Evolutionary conservation across 2,329 filamentous ascomycete genomes (phyloP).

Genomic region (Talaromyces albobiverticillius): DNA sequence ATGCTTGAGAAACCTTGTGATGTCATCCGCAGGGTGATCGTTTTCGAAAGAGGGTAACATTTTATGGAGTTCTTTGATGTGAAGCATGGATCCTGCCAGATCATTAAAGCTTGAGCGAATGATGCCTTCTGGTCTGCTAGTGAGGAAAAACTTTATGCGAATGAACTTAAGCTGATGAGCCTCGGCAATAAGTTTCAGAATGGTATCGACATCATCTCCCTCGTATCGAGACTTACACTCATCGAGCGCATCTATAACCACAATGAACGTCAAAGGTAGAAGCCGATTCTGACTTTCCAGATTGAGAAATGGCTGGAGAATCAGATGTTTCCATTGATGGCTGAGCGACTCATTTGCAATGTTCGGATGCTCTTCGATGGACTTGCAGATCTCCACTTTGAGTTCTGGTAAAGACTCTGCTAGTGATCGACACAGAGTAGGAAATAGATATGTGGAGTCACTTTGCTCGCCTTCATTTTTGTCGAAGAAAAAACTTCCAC

Average conservation of each 20-base stretch:
- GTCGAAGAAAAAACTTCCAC: constrained; percentile 32
- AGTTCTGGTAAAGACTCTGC: constrained; percentile 10
- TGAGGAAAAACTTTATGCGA: background rate
- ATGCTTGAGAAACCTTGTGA: too few relatives aligned
- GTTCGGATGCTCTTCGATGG: background rate
- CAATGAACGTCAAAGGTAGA: background rate
- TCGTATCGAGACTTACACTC: background rate
- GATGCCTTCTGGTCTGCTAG: background rate
- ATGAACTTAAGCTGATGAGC: background rate
- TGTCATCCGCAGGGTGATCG: too few relatives aligned
- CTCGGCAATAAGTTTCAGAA: background rate
- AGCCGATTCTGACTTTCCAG: background rate
- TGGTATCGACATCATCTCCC: background rate
- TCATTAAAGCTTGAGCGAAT: background rate
- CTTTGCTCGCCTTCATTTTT: constrained; percentile 18
- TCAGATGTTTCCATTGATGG: background rate
- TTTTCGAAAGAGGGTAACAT: too few relatives aligned
- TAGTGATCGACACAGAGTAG: constrained; percentile 22
- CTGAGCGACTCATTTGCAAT: background rate
- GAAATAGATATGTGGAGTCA: constrained; percentile 22
- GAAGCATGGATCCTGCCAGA: too few relatives aligned
- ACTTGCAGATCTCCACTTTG: constrained; percentile 12
- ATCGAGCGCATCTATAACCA: background rate
- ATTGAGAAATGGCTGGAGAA: background rate
- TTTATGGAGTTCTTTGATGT: too few relatives aligned